Evolutionary conservation across 2,329 filamentous ascomycete species (phyloP).

Genomic region (Myriosclerotinia scirpicola): DNA sequence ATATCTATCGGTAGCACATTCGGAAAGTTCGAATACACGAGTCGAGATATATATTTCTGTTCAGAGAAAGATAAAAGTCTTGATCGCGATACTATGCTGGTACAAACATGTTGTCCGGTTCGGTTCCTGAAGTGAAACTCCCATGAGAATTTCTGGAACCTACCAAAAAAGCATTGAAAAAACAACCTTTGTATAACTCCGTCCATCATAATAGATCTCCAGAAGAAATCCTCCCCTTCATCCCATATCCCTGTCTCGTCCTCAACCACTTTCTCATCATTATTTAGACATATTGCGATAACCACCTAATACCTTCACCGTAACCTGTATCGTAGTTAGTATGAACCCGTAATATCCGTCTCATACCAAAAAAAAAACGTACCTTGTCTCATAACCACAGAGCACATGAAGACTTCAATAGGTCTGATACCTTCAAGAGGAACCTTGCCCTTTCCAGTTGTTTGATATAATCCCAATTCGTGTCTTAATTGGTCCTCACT

Average conservation of each 20-base stretch:
- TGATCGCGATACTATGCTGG: slow-evolving; percentile 40
- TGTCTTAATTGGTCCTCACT: slow-evolving; percentile 94
- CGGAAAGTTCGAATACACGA: neutral
- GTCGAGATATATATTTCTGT: neutral
- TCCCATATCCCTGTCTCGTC: slow-evolving; percentile 10
- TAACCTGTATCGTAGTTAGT: slow-evolving; percentile 56
- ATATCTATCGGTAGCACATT: neutral
- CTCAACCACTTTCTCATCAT: slow-evolving; percentile 8
- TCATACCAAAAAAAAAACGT: slow-evolving; percentile 36
- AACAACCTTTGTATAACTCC: slow-evolving; percentile 41
- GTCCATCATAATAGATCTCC: slow-evolving; percentile 37
- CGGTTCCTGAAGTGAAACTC: slow-evolving; percentile 31
- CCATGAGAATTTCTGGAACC: slow-evolving; percentile 28
- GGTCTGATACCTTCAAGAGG: slow-evolving; percentile 88
- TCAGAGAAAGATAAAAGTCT: slow-evolving; percentile 31
- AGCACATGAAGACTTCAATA: slow-evolving; percentile 99
- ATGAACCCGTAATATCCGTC: slow-evolving; percentile 26
- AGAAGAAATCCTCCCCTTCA: slow-evolving; percentile 27
- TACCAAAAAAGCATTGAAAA: slow-evolving; percentile 34
- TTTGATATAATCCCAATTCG: slow-evolving; percentile 91
- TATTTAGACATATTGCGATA: slow-evolving; percentile 84
- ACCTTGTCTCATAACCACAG: slow-evolving; percentile 96
- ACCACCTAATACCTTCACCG: slow-evolving; percentile 86
- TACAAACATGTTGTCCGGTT: slow-evolving; percentile 36
- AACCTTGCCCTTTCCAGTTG: slow-evolving; percentile 93